Percentiles rank a stretch among this genome's conserved stretches.
Evolutionary conservation across 2,329 filamentous ascomycete genomes (phyloP).

Genomic region (Capronia coronata): DNA sequence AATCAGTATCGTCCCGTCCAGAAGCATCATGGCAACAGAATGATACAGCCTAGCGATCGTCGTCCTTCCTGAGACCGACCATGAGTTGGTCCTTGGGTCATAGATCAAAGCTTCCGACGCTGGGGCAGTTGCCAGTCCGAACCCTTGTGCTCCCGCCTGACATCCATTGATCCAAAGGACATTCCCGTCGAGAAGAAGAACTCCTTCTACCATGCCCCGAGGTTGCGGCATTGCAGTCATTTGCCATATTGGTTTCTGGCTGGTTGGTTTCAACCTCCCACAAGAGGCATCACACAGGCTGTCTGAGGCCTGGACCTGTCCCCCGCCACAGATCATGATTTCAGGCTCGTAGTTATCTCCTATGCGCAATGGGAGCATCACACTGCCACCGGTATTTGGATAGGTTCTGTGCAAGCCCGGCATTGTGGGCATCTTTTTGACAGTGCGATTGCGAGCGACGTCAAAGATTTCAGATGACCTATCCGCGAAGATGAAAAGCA

Average conservation of each 20-base stretch:
- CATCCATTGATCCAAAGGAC: constrained; percentile 55
- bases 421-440: constrained; percentile 47
- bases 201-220: constrained; percentile 55
- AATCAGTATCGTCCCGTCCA: constrained; percentile 55
- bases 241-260: constrained; percentile 46
- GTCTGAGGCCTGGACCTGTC: constrained; percentile 53
- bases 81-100: constrained; percentile 50
- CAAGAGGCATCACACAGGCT: constrained; percentile 55
- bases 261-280: constrained; percentile 50
- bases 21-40: constrained; percentile 52
- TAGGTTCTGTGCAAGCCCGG: constrained; percentile 54
- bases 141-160: constrained; percentile 54
- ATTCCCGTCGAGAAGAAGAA: constrained; percentile 55
- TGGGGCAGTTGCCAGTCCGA: constrained; percentile 50
- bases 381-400: constrained; percentile 55
- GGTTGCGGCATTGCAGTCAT: constrained; percentile 53
- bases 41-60: constrained; percentile 52
- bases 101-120: constrained; percentile 54
- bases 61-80: constrained; percentile 39
- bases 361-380: constrained; percentile 50
- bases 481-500: constrained; percentile 51
- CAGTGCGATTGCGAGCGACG: constrained; percentile 40
- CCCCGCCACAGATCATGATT: constrained; percentile 54
- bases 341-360: constrained; percentile 49
- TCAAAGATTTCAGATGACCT: constrained; percentile 54